Percentiles rank a stretch among this genome's conserved stretches.
These are phyloP conservation scores for Amaranthus hypochondriacus DNA, from an alignment of 148 eudicot species.

Conservation along the genomic window DNA sequence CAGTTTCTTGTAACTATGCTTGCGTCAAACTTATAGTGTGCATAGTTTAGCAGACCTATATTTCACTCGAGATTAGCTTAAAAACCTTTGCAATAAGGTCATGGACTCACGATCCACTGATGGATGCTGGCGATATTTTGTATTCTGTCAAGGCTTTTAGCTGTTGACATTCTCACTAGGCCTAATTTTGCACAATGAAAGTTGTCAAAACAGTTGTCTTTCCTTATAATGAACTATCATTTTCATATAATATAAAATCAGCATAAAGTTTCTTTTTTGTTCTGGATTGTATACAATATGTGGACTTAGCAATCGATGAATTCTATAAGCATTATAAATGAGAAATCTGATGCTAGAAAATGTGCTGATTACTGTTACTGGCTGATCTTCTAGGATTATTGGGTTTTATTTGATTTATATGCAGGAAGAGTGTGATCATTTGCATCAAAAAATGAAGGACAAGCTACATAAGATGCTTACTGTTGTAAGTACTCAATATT, in stretches of 20 bases:
- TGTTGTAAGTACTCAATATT: constrained; percentile 23
- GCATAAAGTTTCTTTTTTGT: not conserved
- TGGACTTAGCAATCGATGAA: not conserved
- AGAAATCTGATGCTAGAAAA: not conserved
- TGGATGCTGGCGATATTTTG: too few species aligned
- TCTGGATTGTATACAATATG: not conserved
- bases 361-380: not conserved
- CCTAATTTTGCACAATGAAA: not conserved
- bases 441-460: constrained; percentile 22
- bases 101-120: too few species aligned
- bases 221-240: not conserved
- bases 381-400: not conserved
- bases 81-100: too few species aligned
- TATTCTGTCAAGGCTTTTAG: not conserved
- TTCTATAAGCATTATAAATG: not conserved
- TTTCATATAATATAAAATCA: not conserved
- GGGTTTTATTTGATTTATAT: not conserved
- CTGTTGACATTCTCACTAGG: not conserved
- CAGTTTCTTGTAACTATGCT: too few species aligned
- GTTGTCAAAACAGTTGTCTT: not conserved
- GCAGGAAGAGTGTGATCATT: constrained; percentile 29
- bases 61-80: too few species aligned
- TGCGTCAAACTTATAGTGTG: too few species aligned
- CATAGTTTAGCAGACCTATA: too few species aligned
- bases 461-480: constrained; percentile 27